Base-by-base conservation (phyloP, 768 basidiomycete genomes). In the Hygrophorus russula region DNA sequence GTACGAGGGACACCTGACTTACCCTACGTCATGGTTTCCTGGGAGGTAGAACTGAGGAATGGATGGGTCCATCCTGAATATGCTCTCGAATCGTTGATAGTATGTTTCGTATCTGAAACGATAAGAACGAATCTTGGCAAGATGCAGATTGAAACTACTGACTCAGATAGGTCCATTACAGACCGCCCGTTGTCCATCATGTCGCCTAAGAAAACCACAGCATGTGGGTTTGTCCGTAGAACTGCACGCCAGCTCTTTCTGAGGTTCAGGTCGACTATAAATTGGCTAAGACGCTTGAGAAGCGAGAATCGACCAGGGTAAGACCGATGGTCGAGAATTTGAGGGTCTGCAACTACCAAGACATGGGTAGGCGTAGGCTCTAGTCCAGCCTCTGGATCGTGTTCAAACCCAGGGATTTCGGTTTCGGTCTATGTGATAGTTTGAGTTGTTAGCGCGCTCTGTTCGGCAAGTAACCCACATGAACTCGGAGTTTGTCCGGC, bases 21-120 rank as follows among this genome's bases (percentile, higher is more conserved):
- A 86, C 78, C 85, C 87, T 28, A 84, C 69, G 53, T 98, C 94
- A 55, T 92, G 91, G 56, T 97, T 98, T 5, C 94, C 94, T 2
- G 91, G 82, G 20, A 93, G 70, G 55, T 78, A 83, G 59, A 80
- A 82, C 46, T 69, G 64, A 0, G 82, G 79, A 2, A 74, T 64
- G 13, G 58, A 49, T 8, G 65, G 50, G 5, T 70, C 59, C 15
- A 64, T 45, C 20, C 66, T 59, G 62, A 94, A 93, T 28, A 91
- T 89, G 36, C 63, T 64, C 45, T 66, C 70, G 65, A 89, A 96
- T 37, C 82, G 72, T 15, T 56, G 55, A 46, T 69, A 74, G 54
- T 92, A 92, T 3, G 57, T 47, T 44, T 80, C 74, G 54, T 94
- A 93, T 60, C 93, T 96, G 57, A 15, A 37, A 41, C 44, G 27